Base-by-base conservation (phyloP, 78 protist species). In the Dictyostelium purpureum region DNA sequence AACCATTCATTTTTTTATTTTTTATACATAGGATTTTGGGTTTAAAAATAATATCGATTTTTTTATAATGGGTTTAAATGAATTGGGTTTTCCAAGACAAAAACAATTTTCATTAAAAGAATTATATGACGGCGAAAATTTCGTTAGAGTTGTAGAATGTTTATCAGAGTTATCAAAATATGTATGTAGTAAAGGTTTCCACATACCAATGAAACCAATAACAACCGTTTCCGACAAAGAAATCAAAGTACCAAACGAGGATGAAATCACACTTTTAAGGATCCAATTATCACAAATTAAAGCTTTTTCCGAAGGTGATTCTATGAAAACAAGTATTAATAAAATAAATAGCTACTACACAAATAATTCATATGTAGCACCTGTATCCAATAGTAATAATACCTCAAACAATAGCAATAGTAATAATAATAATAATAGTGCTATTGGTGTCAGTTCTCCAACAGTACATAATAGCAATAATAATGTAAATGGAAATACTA, bases 21-120 rank as follows among this genome's bases (percentile, higher is more conserved):
- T 49, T 49, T 59, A 18, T 59, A 9, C 18, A 56, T 45, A 79
- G 75, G 87, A 71, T 10, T 70, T 69, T 26, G 52, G 54, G 38
- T 54, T 69, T n/a, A 14, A 45, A 4, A 70, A 52, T 9, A 81
- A 81, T 69, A 51, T 81, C n/a, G 63, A 42, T 14, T 69, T 52
- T n/a, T 81, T 81, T 70, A 52, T 81, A 26, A 42, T 47, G n/a
- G 90, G 78, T 28, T 51, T 81, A 42, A 61, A 70, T 10, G 90
- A 81, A 21, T 69, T 81, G 12, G 79, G 70, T 11, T 31, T 69
- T 31, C 90, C 90, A 38, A 71, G 28, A 69, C 75, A 66, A 19
- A 81, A 70, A 69, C 10, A 21, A 54, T 81, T 81, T 37, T 61
- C 49, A 26, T 18, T 49, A 45, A 35, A 69, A 10, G 90, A 81